Evolutionary conservation across 805 yeast species (phyloP), one percentile per base, ranked within the genome.

Genomic region (Metschnikowia continentalis): DNA sequence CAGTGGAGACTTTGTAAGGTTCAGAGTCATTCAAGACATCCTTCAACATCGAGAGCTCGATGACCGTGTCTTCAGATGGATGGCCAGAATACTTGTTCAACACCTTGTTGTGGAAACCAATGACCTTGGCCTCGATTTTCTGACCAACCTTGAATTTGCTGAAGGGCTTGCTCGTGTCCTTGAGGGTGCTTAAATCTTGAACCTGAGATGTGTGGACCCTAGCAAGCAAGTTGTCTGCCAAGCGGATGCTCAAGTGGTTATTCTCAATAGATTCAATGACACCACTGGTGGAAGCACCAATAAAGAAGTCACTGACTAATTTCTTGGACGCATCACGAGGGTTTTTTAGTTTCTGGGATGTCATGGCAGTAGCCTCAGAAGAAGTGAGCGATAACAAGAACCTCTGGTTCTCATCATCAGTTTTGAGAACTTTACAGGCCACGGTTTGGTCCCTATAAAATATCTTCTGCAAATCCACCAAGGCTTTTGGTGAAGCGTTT

Each of bases 201-300:
- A 80, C 86, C 67, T 90, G 87, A 15, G 90, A 79, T 15, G 85
- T 74, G 59, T 89, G 96, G 52, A 91, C 69, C 64, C 95, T 80
- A 36, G 96, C 97, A 60, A 81, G 86, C 54, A 83, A 73, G 62
- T 86, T 84, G 53, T 86, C 94, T 48, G 94, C 90, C 42, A 90
- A 72, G 46, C 78, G 78, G 17, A 91, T 86, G 59, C 84, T 83
- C 57, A 91, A 71, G 69, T 88, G 94, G 5, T 88, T 81, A 32
- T 79, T 81, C 63, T 86, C 88, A 35, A 88, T 77, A 1, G 84
- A 71, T 45, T 77, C 83, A 49, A 91, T 69, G 15, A 64, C 62
- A 37, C 85, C 92, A 53, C 79, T 76, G 7, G 90, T 83, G 20
- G 76, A 52, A 39, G 71, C 78, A 43, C 96, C 96, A 15, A 83